Conservation (phyloP, 805 yeast species). For the Yamadazyma akitaensis region DNA sequence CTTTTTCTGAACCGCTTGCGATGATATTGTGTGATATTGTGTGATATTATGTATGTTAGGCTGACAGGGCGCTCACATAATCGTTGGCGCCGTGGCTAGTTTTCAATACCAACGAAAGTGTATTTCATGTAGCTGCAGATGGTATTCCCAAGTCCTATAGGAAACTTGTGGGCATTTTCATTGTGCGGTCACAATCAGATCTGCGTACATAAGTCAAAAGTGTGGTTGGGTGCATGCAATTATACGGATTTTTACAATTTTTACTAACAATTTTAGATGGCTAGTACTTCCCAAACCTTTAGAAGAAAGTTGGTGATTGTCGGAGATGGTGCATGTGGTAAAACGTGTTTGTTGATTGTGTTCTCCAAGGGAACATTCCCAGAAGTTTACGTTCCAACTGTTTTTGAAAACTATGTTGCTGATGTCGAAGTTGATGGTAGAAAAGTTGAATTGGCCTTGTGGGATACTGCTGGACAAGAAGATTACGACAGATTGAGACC, state of each 20-base stretch:
- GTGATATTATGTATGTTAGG: no score
- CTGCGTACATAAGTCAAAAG: no score
- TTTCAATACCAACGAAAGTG: no score
- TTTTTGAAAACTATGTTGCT: constrained; percentile 95
- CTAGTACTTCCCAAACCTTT: constrained; percentile 23
- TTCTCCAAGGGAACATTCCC: constrained; percentile 88
- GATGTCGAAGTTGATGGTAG: constrained; percentile 69
- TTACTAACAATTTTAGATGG: constrained; percentile 5
- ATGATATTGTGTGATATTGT: no score
- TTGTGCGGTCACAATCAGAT: no score
- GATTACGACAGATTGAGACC: constrained; percentile 95
- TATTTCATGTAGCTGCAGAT: no score
- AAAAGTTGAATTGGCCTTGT: constrained; percentile 82
- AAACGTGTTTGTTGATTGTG: constrained; percentile 84
- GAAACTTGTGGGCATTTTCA: no score
- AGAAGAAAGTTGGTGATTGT: constrained; percentile 88
- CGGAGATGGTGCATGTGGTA: constrained; percentile 98
- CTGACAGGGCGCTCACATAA: no score
- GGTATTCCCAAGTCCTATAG: no score
- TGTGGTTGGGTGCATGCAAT: no score
- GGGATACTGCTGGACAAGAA: constrained; percentile 99
- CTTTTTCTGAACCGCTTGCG: no score
- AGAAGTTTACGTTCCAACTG: constrained; percentile 93
- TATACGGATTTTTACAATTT: not conserved
- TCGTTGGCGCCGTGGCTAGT: no score